phyloP scores from a whole-genome alignment of 2,329 filamentous ascomycete genomes.

The Diaporthe destruens region DNA sequence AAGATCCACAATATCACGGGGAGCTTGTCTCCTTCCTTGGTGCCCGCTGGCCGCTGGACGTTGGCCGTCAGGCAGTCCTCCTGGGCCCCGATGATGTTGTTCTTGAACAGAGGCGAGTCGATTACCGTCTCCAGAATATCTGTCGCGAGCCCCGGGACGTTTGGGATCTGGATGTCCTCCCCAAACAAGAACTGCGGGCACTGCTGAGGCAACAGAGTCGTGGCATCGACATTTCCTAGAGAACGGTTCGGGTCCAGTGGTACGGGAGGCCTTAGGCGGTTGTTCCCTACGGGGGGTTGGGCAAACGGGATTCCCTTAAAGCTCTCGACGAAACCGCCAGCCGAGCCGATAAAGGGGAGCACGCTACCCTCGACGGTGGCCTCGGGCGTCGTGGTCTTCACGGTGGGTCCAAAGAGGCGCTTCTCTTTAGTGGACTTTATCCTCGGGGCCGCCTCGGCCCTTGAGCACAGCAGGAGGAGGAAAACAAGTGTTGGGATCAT shows the following conservation, averaged over 20 bases:
- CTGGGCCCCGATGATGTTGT: constrained; percentile 40
- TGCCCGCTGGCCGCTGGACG: constrained; percentile 70
- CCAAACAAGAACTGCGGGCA: constrained; percentile 74
- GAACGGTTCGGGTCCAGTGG: constrained; percentile 69
- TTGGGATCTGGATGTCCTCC: constrained; percentile 48
- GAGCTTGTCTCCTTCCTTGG: constrained; percentile 65
- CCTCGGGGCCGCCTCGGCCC: constrained; percentile 4
- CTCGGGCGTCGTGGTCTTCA: constrained; percentile 9
- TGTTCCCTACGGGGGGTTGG: constrained; percentile 72
- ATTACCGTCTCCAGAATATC: constrained; percentile 69
- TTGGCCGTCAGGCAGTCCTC: constrained; percentile 76
- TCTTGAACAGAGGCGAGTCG: constrained; percentile 64
- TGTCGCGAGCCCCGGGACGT: constrained; percentile 60
- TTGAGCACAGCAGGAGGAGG: background rate
- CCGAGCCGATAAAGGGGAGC: constrained; percentile 61
- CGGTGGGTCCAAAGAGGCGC: constrained; percentile 20
- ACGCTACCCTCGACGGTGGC: constrained; percentile 10
- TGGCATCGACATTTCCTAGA: constrained; percentile 68
- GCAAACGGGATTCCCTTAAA: constrained; percentile 84
- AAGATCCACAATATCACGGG: constrained; percentile 80
- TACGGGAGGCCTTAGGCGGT: constrained; percentile 78
- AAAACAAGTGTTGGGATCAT: background rate
- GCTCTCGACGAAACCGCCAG: constrained; percentile 67
- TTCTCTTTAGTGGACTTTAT: constrained; percentile 21
- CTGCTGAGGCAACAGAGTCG: constrained; percentile 72